Percentiles rank a stretch among this genome's conserved stretches.
Conservation (phyloP, 441 rosid species). For the Erodium chrysanthum region DNA sequence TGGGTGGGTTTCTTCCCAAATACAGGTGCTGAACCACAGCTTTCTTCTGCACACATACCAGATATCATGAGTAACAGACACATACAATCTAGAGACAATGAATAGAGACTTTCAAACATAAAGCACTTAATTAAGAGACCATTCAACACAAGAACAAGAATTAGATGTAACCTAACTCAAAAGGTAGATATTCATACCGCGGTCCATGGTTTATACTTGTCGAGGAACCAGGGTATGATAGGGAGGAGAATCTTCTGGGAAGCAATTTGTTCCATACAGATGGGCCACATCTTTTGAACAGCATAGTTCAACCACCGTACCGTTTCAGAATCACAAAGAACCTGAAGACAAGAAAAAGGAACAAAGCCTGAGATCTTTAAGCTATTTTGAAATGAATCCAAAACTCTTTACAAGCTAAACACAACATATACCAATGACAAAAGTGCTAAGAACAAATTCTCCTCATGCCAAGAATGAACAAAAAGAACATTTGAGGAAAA, state of each 20-base stretch:
- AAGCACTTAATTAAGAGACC: no score
- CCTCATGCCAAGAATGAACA: neutral
- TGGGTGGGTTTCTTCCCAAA: slow-evolving; percentile 81
- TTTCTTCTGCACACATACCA: slow-evolving; percentile 36
- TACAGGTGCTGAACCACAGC: slow-evolving; percentile 62
- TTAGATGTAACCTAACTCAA: neutral
- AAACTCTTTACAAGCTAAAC: neutral
- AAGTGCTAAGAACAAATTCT: slow-evolving; percentile 1
- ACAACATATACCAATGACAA: neutral
- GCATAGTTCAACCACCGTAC: neutral
- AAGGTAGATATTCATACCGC: neutral
- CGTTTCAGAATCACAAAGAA: slow-evolving; percentile 35
- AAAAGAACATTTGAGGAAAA: neutral
- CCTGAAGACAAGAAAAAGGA: slow-evolving; percentile 29
- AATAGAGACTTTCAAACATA: no score
- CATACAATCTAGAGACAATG: no score
- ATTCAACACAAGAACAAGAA: no score
- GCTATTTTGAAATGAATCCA: slow-evolving; percentile 3
- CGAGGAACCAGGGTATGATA: neutral
- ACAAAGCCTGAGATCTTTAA: slow-evolving; percentile 9
- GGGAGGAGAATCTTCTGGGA: slow-evolving; percentile 2
- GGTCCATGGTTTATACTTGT: slow-evolving; percentile 2
- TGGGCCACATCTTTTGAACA: neutral
- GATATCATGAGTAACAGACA: no score
- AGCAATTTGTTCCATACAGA: neutral